Evolutionary conservation across 257 asterid species (phyloP).

Genomic region (Oldenlandia corymbosa): DNA sequence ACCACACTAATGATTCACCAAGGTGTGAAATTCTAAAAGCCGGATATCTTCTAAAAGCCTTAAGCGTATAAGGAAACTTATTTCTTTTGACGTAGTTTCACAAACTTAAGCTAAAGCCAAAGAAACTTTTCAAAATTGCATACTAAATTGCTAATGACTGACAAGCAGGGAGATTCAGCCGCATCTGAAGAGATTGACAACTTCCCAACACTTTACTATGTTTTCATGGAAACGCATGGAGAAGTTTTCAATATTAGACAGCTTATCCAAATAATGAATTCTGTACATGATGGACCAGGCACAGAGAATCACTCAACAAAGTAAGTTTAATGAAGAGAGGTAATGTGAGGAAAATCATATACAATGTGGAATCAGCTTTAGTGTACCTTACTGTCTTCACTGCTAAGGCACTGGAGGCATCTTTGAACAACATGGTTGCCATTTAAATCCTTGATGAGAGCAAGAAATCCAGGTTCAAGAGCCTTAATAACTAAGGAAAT

Average conservation of each 20-base stretch:
- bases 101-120: too few relatives aligned
- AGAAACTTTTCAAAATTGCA: neutral
- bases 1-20: neutral
- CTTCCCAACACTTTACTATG: too few relatives aligned
- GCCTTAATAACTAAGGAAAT: constrained; percentile 58
- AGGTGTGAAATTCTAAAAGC: neutral
- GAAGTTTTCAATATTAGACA: neutral
- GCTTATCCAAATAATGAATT: too few relatives aligned
- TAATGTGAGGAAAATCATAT: neutral
- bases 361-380: neutral
- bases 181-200: neutral
- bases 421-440: constrained; percentile 89
- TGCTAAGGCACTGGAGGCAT: constrained; percentile 78
- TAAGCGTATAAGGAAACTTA: neutral
- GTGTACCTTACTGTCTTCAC: constrained; percentile 69
- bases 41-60: neutral
- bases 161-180: neutral
- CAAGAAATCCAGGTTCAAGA: constrained; percentile 86
- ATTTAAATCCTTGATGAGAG: constrained; percentile 74
- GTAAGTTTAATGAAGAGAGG: neutral
- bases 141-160: neutral
- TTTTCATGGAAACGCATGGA: too few relatives aligned
- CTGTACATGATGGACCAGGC: too few relatives aligned
- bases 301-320: neutral
- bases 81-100: too few relatives aligned